Evolutionary conservation across 441 rosid genomes (phyloP).

Genomic region (Monsonia emarginata): DNA sequence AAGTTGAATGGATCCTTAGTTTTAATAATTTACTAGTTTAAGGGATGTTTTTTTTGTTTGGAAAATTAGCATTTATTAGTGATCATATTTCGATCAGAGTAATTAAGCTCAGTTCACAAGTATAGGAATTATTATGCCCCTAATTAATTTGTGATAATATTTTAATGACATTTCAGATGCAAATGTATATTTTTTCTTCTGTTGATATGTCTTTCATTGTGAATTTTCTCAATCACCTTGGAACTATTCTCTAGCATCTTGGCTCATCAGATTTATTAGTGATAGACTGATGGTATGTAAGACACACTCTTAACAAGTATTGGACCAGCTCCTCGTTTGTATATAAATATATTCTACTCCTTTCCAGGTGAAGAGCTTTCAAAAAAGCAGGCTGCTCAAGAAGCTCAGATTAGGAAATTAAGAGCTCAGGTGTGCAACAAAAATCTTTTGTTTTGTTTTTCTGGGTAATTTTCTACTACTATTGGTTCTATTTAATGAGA

Average conservation of each 20-base stretch:
- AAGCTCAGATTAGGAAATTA: conserved; percentile 84
- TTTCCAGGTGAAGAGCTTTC: conserved; percentile 93
- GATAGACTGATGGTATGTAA: not conserved
- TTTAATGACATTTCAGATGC: not conserved
- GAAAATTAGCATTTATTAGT: not conserved
- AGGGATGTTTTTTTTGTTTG: not conserved
- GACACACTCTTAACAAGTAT: not conserved
- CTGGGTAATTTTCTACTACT: not conserved
- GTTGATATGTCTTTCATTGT: not conserved
- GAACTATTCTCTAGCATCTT: not conserved
- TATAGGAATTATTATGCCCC: not conserved
- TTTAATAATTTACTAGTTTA: not conserved
- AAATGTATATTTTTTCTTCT: not conserved
- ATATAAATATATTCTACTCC: conserved; percentile 14
- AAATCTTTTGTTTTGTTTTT: not conserved
- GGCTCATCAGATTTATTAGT: not conserved
- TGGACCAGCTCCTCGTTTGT: not conserved
- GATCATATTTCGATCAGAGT: not conserved
- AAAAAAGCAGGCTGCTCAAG: conserved; percentile 95
- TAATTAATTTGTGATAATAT: not conserved
- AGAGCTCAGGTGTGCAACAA: conserved; percentile 70
- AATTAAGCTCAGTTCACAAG: not conserved
- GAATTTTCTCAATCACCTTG: too few species aligned
- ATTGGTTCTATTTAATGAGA: conserved; percentile 2
- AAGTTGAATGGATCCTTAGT: not conserved